These are phyloP conservation scores for Rhododendron vialii DNA, from an alignment of 148 eudicot genomes.

Conservation along the genomic window DNA sequence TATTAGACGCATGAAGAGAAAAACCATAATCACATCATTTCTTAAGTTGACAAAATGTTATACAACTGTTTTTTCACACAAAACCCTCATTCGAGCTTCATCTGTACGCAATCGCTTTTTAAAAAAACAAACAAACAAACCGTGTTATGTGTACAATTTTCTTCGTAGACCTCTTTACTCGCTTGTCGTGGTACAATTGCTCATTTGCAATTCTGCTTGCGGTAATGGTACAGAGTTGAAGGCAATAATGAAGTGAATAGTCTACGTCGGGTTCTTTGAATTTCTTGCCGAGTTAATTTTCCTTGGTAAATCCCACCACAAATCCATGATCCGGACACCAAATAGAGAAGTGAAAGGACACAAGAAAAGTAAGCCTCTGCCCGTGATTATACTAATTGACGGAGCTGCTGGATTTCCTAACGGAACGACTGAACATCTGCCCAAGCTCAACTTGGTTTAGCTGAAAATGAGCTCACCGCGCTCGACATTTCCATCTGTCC, in stretches of 20 bases:
- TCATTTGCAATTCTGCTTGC: no score
- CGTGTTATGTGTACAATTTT: background rate
- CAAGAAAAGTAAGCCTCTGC: background rate
- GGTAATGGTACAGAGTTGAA: background rate
- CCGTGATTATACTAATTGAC: slow-evolving; percentile 48
- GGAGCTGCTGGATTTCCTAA: slow-evolving; percentile 70
- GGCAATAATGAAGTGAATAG: background rate
- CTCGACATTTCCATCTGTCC: slow-evolving; percentile 67
- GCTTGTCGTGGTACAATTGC: background rate
- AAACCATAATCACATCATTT: background rate
- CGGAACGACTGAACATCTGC: slow-evolving; percentile 63
- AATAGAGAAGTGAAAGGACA: background rate
- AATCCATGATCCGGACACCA: no score
- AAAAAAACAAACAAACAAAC: background rate
- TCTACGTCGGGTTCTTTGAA: no score
- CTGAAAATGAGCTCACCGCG: slow-evolving; percentile 46
- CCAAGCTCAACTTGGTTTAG: slow-evolving; percentile 70
- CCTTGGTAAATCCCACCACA: no score
- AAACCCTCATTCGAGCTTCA: background rate
- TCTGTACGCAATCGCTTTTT: background rate
- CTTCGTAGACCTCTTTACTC: background rate
- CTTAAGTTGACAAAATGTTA: background rate
- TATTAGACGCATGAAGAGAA: no score
- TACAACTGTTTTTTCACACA: background rate
- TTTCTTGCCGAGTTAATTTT: no score